Evolutionary conservation across 108 stramenopile genomes (phyloP).

Genomic region (Ochromonas danica): DNA sequence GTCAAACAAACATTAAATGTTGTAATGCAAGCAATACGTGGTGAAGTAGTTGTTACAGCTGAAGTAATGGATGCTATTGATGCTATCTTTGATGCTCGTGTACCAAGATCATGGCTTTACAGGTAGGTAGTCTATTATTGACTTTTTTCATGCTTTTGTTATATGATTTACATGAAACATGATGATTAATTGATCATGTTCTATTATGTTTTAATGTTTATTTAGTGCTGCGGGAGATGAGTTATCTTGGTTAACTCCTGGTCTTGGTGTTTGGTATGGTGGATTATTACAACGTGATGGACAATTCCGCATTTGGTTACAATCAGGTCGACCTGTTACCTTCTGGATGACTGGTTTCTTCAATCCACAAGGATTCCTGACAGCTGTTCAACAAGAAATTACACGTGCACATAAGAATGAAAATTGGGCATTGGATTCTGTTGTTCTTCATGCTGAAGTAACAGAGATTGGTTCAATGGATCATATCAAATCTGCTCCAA

Average conservation of each 20-base stretch:
- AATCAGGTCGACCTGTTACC: conserved; percentile 29
- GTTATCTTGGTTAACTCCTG: conserved; percentile 46
- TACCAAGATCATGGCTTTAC: conserved; percentile 46
- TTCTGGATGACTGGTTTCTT: conserved; percentile 55
- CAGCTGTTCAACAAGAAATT: conserved; percentile 57
- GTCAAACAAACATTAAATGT: conserved; percentile 32
- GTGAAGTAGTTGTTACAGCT: conserved; percentile 51
- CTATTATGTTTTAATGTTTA: conserved; percentile 1
- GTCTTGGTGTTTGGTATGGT: conserved; percentile 41
- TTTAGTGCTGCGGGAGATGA: conserved; percentile 47
- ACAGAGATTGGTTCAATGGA: conserved; percentile 40
- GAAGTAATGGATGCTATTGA: conserved; percentile 39
- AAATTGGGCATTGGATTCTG: conserved; percentile 51
- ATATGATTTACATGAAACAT: no score
- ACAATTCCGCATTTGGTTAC: conserved; percentile 43
- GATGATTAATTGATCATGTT: not conserved
- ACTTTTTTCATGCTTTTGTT: no score
- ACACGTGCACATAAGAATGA: conserved; percentile 44
- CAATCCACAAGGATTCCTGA: conserved; percentile 56
- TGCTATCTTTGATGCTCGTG: conserved; percentile 42
- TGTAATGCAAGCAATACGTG: conserved; percentile 45
- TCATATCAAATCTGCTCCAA: conserved; percentile 37
- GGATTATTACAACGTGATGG: conserved; percentile 39
- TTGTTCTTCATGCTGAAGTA: conserved; percentile 42
- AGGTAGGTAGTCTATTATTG: not conserved